Evolutionary conservation across 306 rosid species (phyloP).

Genomic region (Quercus glauca): DNA sequence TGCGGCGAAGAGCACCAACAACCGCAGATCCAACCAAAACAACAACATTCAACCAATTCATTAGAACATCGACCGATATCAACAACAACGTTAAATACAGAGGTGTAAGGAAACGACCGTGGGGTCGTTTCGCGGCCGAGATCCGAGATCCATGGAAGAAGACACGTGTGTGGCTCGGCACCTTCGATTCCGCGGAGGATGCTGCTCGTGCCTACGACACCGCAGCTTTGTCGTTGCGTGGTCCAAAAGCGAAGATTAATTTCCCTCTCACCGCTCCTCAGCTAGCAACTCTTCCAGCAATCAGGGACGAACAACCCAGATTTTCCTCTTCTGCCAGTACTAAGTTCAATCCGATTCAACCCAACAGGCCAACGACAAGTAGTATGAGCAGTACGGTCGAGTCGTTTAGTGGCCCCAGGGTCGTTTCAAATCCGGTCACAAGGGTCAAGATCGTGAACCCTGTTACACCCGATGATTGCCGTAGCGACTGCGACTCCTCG

Average conservation of each 20-base stretch:
- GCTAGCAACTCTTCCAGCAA: slow-evolving; percentile 8
- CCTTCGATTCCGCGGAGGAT: slow-evolving; percentile 76
- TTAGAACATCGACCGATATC: no score
- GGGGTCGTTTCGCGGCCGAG: slow-evolving; percentile 96
- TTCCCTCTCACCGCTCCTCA: slow-evolving; percentile 41
- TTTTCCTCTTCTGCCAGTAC: slow-evolving; percentile 39
- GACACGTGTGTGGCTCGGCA: slow-evolving; percentile 88
- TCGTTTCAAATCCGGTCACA: slow-evolving; percentile 15
- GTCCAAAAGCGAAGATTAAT: slow-evolving; percentile 78
- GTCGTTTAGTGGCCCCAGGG: slow-evolving; percentile 79
- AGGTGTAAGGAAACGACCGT: slow-evolving; percentile 87
- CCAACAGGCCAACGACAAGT: slow-evolving; percentile 60
- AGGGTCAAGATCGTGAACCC: slow-evolving; percentile 21
- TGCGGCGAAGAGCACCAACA: slow-evolving; percentile 54
- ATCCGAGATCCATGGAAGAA: slow-evolving; percentile 91
- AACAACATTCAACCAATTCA: background rate
- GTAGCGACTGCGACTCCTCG: slow-evolving; percentile 89
- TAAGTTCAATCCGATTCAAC: slow-evolving; percentile 19
- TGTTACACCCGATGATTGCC: slow-evolving; percentile 55
- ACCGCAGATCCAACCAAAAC: slow-evolving; percentile 26
- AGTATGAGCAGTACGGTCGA: slow-evolving; percentile 93
- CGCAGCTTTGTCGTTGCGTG: slow-evolving; percentile 75
- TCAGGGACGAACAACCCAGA: slow-evolving; percentile 23
- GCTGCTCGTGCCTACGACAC: slow-evolving; percentile 85
- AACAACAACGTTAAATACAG: slow-evolving; percentile 66